Percentiles rank a stretch among this genome's conserved stretches.
phyloP scores from a whole-genome alignment of 148 eudicot genomes.

The Arbutus unedo region DNA sequence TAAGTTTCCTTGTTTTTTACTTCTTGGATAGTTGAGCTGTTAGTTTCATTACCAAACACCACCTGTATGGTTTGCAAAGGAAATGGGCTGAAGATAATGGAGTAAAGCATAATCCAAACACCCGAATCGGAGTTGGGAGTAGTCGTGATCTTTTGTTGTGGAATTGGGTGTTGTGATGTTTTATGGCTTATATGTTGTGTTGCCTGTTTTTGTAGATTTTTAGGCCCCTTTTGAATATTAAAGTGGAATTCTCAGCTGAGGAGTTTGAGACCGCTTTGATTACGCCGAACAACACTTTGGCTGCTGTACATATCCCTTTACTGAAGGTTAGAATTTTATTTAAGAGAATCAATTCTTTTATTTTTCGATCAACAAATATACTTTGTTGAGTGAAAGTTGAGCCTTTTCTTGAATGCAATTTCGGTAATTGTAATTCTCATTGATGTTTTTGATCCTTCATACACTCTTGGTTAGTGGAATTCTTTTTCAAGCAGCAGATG shows the following conservation, averaged over 20 bases:
- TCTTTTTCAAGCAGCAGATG: neutral
- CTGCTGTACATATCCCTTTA: slow-evolving; percentile 83
- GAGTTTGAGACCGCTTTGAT: slow-evolving; percentile 95
- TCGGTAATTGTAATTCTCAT: neutral
- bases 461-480: neutral
- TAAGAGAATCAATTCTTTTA: neutral
- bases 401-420: slow-evolving; percentile 4
- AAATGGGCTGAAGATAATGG: neutral
- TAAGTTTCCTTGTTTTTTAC: slow-evolving; percentile 16
- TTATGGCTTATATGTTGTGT: slow-evolving; percentile 30
- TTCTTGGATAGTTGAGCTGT: neutral
- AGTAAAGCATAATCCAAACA: neutral
- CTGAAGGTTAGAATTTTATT: slow-evolving; percentile 65
- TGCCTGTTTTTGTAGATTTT: slow-evolving; percentile 55
- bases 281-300: slow-evolving; percentile 70
- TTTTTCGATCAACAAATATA: neutral
- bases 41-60: neutral
- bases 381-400: neutral
- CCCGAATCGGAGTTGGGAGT: slow-evolving; percentile 47
- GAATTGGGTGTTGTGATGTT: slow-evolving; percentile 12
- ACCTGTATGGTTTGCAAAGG: neutral
- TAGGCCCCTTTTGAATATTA: slow-evolving; percentile 74
- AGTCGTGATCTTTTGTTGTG: slow-evolving; percentile 9
- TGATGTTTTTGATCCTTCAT: neutral
- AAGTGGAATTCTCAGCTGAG: slow-evolving; percentile 82